Conservation (phyloP, 192 early-diverging fungal species). For the Mortierella antarctica region DNA sequence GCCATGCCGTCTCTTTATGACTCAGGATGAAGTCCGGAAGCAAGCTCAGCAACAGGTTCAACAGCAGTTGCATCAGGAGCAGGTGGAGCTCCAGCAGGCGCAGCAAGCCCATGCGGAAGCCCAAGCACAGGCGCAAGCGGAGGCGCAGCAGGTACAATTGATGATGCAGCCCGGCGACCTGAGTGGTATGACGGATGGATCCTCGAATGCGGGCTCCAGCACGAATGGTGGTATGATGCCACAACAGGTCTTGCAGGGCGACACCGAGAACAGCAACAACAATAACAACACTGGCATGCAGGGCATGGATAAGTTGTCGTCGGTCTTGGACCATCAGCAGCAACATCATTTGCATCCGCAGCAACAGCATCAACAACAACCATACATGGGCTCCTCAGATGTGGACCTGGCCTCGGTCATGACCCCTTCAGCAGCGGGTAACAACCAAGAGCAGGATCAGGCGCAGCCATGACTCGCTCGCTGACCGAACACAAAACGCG, state of each 20-base stretch:
- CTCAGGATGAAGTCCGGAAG: slow-evolving; percentile 43
- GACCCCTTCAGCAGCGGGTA: background rate
- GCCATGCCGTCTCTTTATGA: slow-evolving; percentile 52
- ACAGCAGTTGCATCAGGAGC: slow-evolving; percentile 47
- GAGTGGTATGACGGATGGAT: background rate
- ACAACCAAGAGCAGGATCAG: background rate
- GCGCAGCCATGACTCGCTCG: slow-evolving; percentile 2
- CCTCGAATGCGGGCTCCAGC: no score
- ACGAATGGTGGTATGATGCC: no score
- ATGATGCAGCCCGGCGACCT: slow-evolving; percentile 1
- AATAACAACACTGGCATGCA: background rate
- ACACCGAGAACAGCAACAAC: no score
- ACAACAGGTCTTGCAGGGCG: no score
- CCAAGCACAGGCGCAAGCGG: slow-evolving; percentile 20
- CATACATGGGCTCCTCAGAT: background rate
- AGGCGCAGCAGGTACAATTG: slow-evolving; percentile 8
- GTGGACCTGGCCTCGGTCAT: background rate
- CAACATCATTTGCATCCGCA: background rate
- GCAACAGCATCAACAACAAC: background rate
- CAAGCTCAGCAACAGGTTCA: slow-evolving; percentile 52
- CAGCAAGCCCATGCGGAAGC: slow-evolving; percentile 46
- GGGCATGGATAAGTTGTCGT: background rate
- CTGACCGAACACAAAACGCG: no score
- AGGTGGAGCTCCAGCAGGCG: slow-evolving; percentile 46
- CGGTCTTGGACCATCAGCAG: background rate